Evolutionary conservation across 2,329 filamentous ascomycete genomes (phyloP).

Genomic region (Pestalotiopsis fici): DNA sequence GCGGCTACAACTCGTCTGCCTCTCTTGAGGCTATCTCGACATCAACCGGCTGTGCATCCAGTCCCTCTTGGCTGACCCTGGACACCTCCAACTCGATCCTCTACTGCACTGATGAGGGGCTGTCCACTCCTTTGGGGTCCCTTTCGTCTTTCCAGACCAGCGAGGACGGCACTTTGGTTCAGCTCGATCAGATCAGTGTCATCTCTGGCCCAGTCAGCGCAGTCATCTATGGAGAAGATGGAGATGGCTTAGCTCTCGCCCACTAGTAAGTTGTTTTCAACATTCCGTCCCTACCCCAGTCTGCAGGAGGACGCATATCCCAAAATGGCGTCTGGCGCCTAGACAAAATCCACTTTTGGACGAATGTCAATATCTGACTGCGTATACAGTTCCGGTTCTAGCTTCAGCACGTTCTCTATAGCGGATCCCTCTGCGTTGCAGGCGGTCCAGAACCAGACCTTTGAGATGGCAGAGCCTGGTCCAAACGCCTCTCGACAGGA

Average conservation of each 20-base stretch:
- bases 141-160: slow-evolving; percentile 41
- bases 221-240: slow-evolving; percentile 42
- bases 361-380: slow-evolving; percentile 5
- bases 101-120: slow-evolving; percentile 60
- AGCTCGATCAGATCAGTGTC: slow-evolving; percentile 35
- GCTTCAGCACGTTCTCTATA: slow-evolving; percentile 11
- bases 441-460: slow-evolving; percentile 12
- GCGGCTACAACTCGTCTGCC: slow-evolving; percentile 22
- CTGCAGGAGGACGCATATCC: neutral
- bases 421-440: slow-evolving; percentile 6
- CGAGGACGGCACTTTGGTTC: slow-evolving; percentile 37
- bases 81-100: slow-evolving; percentile 46
- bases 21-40: slow-evolving; percentile 41
- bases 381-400: slow-evolving; percentile 29
- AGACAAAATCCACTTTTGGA: slow-evolving; percentile 18
- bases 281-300: neutral
- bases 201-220: slow-evolving; percentile 44
- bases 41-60: slow-evolving; percentile 42
- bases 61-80: slow-evolving; percentile 60
- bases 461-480: slow-evolving; percentile 8
- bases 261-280: slow-evolving; percentile 41
- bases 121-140: slow-evolving; percentile 38
- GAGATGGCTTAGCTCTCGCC: slow-evolving; percentile 41
- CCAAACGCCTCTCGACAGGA: slow-evolving; percentile 11
- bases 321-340: neutral